These are phyloP conservation scores for Erysimum cheiri DNA, from an alignment of 441 rosid genomes.

Conservation along the genomic window DNA sequence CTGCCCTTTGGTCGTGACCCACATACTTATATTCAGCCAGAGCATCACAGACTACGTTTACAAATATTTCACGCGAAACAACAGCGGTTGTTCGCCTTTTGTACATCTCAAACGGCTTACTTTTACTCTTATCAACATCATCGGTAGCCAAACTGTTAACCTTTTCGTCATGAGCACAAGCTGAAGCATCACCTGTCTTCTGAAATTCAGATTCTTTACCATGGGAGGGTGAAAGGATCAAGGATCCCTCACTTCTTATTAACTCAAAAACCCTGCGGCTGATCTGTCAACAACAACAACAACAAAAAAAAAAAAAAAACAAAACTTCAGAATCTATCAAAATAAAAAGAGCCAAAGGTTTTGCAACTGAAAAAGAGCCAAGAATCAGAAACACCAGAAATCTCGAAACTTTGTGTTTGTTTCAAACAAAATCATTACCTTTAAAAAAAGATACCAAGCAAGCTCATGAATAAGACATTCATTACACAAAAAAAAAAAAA, in stretches of 20 bases:
- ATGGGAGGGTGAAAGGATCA: conserved; percentile 49
- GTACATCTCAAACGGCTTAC: conserved; percentile 78
- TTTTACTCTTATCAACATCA: conserved; percentile 51
- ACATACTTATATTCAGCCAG: conserved; percentile 93
- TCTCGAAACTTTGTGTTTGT: background rate
- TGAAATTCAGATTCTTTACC: conserved; percentile 49
- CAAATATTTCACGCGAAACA: conserved; percentile 70
- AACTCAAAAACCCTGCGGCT: conserved; percentile 82
- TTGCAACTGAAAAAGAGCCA: background rate
- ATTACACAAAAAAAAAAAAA: too few relatives aligned
- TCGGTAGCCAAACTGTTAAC: conserved; percentile 16
- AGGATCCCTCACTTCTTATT: conserved; percentile 63
- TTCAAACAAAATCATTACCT: background rate
- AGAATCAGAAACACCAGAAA: background rate
- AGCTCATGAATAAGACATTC: conserved; percentile 25
- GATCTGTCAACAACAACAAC: conserved; percentile 64
- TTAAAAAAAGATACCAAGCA: background rate
- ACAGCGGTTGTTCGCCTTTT: conserved; percentile 84
- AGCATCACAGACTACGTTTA: conserved; percentile 81
- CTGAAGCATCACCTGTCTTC: conserved; percentile 42
- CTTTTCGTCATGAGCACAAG: conserved; percentile 40
- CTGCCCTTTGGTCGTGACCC: conserved; percentile 94
- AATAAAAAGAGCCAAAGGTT: background rate
- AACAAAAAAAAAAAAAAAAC: conserved; percentile 21
- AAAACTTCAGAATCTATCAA: conserved; percentile 34